Evolutionary conservation across 306 rosid genomes (phyloP).

Genomic region (Cicer judaicum): DNA sequence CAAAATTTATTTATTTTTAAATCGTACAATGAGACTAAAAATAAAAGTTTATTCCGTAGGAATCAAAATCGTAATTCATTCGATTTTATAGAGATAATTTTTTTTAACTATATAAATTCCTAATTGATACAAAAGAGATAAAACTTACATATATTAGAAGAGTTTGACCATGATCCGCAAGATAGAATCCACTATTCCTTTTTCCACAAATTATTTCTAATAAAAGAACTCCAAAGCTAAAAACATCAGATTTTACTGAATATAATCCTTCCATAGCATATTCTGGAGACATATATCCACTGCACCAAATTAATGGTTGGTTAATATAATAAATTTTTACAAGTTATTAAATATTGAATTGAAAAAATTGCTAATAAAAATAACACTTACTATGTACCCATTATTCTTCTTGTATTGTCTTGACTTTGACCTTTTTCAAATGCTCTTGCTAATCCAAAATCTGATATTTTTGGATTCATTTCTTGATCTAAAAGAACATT

Average conservation of each 20-base stretch:
- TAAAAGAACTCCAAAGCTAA: slow-evolving; percentile 54
- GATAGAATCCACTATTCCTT: slow-evolving; percentile 46
- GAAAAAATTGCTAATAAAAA: not conserved
- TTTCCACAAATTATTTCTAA: slow-evolving; percentile 54
- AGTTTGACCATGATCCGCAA: slow-evolving; percentile 43
- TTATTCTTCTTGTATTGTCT: slow-evolving; percentile 53
- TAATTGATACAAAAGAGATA: not conserved
- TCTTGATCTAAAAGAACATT: slow-evolving; percentile 55
- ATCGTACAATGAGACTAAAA: not conserved
- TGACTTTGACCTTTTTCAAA: slow-evolving; percentile 49
- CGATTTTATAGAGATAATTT: not conserved
- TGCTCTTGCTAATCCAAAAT: slow-evolving; percentile 58
- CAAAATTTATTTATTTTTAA: not conserved
- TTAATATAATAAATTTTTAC: not conserved
- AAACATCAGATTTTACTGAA: slow-evolving; percentile 54
- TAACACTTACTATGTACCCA: slow-evolving; percentile 61
- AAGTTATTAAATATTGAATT: not conserved
- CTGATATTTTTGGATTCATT: slow-evolving; percentile 61
- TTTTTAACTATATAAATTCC: not conserved
- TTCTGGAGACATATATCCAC: slow-evolving; percentile 66
- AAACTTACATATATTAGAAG: slow-evolving; percentile 48
- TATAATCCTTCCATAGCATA: slow-evolving; percentile 57
- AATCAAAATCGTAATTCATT: not conserved
- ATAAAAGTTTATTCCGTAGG: not conserved
- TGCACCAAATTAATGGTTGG: not conserved